Conservation (phyloP, 352 stramenopile genomes). For the Pythium vanterpoolii region DNA sequence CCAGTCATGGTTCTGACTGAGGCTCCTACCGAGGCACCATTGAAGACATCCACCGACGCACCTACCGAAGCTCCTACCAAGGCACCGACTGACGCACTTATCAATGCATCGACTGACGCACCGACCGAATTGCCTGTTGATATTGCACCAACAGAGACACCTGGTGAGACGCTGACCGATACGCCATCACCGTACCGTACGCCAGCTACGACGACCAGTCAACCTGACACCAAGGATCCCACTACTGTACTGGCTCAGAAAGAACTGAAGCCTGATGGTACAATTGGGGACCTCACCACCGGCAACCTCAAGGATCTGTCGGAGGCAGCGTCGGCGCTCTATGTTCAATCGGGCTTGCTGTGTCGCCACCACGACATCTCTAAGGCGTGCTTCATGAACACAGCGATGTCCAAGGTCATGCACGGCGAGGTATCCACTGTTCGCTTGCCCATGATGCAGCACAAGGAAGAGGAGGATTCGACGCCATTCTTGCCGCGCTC, state of each 20-base stretch:
- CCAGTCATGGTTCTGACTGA: constrained; percentile 2
- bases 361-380: constrained; percentile 4
- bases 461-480: constrained; percentile 13
- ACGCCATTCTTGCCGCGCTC: background rate
- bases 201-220: background rate
- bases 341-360: constrained; percentile 10
- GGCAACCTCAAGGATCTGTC: constrained; percentile 10
- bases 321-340: constrained; percentile 5
- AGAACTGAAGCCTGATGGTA: background rate
- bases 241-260: background rate
- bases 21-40: background rate
- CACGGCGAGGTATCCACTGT: background rate
- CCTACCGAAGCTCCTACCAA: constrained; percentile 1
- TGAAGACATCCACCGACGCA: background rate
- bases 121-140: too few relatives aligned
- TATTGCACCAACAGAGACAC: too few relatives aligned
- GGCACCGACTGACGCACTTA: background rate
- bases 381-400: constrained; percentile 21
- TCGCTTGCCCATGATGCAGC: background rate
- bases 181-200: background rate
- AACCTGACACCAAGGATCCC: background rate
- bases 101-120: background rate
- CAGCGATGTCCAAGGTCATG: constrained; percentile 9
- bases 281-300: background rate
- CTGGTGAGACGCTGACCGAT: too few relatives aligned